Conservation (phyloP, 345 rosid species). For the Carallia brachiata region DNA sequence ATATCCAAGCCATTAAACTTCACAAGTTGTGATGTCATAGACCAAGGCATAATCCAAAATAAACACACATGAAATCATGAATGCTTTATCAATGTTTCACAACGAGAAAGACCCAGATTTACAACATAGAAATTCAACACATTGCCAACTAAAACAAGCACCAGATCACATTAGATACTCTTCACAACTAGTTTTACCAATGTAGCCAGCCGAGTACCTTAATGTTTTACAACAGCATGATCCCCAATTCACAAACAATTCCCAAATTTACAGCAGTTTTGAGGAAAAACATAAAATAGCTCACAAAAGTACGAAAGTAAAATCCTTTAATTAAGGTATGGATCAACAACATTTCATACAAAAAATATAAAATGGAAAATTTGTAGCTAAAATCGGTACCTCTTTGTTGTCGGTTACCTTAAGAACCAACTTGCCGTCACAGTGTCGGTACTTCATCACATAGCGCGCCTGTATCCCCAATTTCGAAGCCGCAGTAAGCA, state of each 20-base stretch:
- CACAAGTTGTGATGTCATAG: too few species aligned
- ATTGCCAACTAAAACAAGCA: not conserved
- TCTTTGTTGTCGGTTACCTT: slow-evolving; percentile 97
- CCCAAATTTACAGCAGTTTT: not conserved
- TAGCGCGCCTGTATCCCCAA: slow-evolving; percentile 67
- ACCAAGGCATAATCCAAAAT: too few species aligned
- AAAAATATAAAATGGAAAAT: not conserved
- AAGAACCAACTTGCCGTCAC: slow-evolving; percentile 93
- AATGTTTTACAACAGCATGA: not conserved
- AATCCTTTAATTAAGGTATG: not conserved
- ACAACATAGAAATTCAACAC: not conserved
- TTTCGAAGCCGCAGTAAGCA: not conserved
- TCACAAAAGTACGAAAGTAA: slow-evolving; percentile 2
- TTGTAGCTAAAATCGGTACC: slow-evolving; percentile 34
- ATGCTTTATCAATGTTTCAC: too few species aligned
- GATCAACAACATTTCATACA: slow-evolving; percentile 12
- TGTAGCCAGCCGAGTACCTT: not conserved
- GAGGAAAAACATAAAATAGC: too few species aligned
- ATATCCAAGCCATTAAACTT: too few species aligned
- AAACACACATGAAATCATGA: not conserved
- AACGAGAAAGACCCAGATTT: too few species aligned
- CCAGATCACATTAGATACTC: not conserved
- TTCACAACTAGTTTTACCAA: too few species aligned
- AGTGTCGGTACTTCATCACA: slow-evolving; percentile 84
- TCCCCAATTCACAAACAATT: not conserved